Base-by-base conservation (phyloP, 2,329 filamentous ascomycete species). In the Zasmidium angulare region DNA sequence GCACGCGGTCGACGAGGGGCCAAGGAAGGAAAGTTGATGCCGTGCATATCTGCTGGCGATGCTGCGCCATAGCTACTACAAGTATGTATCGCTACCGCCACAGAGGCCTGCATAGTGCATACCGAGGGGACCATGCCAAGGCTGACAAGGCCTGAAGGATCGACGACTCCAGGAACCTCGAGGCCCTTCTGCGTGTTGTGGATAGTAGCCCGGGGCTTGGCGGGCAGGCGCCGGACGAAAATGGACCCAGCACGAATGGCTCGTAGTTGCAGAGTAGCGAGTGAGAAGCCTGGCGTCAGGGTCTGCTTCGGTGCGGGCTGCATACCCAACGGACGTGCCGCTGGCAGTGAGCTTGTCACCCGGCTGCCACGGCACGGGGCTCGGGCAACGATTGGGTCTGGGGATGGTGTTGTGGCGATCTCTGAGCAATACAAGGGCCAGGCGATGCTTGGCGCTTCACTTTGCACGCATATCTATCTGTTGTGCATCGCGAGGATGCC, bases 321-420 rank as follows among this genome's bases (percentile, higher is more conserved):
- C n/a, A n/a, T n/a, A n/a, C n/a, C n/a, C n/a, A n/a, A 49, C 55
- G 59, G 50, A 48, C 47, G 55, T 56, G 52, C 60, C 58, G 50
- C 1, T 50, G 46, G 46, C 10, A 14, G 40, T 56, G 53, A 49
- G 48, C 55, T 60, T 55, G 46, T 55, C n/a, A 50, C 40, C 61
- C 61, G 63, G 63, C 53, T 63, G 58, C 56, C 58, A 65, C 63
- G 63, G 63, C 60, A 63, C 58, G 56, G 43, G 54, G 51, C 36
- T 61, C 24, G 51, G 51, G 56, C 48, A 49, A 54, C 52, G 36
- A 59, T 64, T 54, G 55, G 49, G 50, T 29, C 50, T 43, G 29
- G 20, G 21, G 53, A 26, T 22, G 51, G 26, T 29, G 26, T 29
- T 61, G 63, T 63, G 60, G 58, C 63, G 60, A 64, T 60, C 55